Evolutionary conservation across 2,329 filamentous ascomycete species (phyloP), one percentile per base, ranked within the genome.

Genomic region (Colletotrichum sp.): DNA sequence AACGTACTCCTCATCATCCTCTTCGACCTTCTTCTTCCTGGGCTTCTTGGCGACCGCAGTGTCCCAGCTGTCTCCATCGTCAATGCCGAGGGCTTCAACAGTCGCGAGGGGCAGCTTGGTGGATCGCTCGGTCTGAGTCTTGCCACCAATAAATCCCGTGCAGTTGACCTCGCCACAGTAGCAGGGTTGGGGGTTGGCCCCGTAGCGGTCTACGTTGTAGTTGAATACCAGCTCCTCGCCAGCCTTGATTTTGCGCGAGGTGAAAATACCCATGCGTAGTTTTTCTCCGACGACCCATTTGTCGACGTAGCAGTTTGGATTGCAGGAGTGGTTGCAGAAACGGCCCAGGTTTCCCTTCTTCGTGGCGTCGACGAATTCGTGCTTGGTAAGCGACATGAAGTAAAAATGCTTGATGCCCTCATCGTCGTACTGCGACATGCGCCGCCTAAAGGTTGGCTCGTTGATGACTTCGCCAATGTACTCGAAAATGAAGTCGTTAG

Each of bases 361-460:
- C 12, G 97, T 99, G 26, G 97, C 97, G 86, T 99, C 97, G 75
- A 99, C 96, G 82, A 99, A 99, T 84, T 99, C 97, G 81, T 93
- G 95, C 84, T 98, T 98, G 82, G 93, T 98, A 77, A 99, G 92
- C 32, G 97, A 99, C 97, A 99, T 99, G 88, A 99, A 99, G 86
- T 99, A 99, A 85, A 99, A 99, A 86, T 99, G 97, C 85, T 98
- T 98, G 89, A 99, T 98, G 77, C 96, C 96, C 84, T 99, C 95
- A 64, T 97, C 91, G 82, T 98, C 96, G 85, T 99, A 99, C 81
- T 98, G 94, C 52, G 95, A 88, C 93, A 98, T 98, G 77, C 97
- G 95, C 75, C 93, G 92, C 72, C 96, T 94, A 83, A 99, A 99
- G 13, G 94, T 94, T 34, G 92, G 90, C 86, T 99, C 96, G 81